Conservation (phyloP, 1,284 basidiomycete genomes). For the Austroboletus rostrupii region DNA sequence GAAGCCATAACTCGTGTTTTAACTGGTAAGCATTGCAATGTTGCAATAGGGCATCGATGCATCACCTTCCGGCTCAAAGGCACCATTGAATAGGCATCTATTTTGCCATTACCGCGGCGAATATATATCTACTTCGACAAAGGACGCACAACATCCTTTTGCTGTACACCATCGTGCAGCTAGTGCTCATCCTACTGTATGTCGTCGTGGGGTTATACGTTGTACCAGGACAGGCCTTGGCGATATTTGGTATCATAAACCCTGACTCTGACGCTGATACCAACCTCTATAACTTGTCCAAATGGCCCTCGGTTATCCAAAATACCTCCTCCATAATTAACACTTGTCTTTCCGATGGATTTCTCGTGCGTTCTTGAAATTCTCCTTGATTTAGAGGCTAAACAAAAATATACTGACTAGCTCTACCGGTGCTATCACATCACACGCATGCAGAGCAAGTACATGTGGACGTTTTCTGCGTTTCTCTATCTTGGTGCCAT, state of each 20-base stretch:
- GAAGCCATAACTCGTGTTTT: no score
- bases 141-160: constrained; percentile 14
- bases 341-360: constrained; percentile 23
- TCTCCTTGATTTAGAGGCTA: neutral
- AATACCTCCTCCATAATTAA: constrained; percentile 19
- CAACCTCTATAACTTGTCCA: constrained; percentile 3
- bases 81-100: constrained; percentile 17
- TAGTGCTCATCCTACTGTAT: constrained; percentile 21
- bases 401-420: constrained; percentile 4
- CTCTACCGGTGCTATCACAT: constrained; percentile 23
- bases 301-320: constrained; percentile 14
- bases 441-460: constrained; percentile 13
- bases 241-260: constrained; percentile 13
- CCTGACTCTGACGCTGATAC: neutral
- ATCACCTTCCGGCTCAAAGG: no score
- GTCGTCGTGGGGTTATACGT: constrained; percentile 15
- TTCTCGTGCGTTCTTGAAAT: constrained; percentile 17
- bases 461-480: neutral
- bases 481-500: constrained; percentile 17
- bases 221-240: constrained; percentile 14
- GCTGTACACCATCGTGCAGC: constrained; percentile 13
- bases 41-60: no score
- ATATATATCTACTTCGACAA: constrained; percentile 13
- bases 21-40: no score
- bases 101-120: constrained; percentile 11